Base-by-base conservation (phyloP, 768 basidiomycete species). In the Mycena alexandri region DNA sequence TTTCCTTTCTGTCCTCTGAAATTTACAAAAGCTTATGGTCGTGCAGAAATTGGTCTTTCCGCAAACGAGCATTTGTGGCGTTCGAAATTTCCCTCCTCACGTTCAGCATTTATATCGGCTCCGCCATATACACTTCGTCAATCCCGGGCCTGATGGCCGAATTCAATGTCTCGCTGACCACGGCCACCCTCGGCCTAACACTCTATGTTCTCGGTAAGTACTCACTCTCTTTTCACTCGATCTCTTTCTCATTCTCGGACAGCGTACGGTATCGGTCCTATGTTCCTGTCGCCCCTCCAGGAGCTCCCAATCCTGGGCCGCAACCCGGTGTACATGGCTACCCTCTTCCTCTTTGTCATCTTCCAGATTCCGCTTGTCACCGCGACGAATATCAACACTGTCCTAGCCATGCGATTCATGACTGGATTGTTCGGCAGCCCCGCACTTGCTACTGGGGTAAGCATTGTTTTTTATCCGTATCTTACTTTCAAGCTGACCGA, bases 351-450 rank as follows among this genome's bases (percentile, higher is more conserved):
- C 50, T 79, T 78, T 67, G 75, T 78, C 60, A 59, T 76, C 9
- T 70, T 80, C 57, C 78, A 80, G 67, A 73, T 80, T 5, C 79
- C 79, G 5, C 77, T 75, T 2, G 74, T 76, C 46, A 72, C 76
- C 10, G 73, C 77, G 5, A 72, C 70, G 25, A 79, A 77, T 59
- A 71, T 78, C 34, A 72, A 65, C 43, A 75, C 75, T 60, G 61
- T 79, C 41, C 74, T 79, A 42, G 75, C 74, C 22, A 73, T 78
- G 63, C 74, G 79, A 19, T 79, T 80, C 71, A 64, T 79, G 22
- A 75, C 79, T 3, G 79, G 79, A 7, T 77, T 78, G 55, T 69
- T 77, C 19, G 78, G 78, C 6, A 75, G 73, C 11, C 78, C 79
- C 16, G 72, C 77, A 16, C 75, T 80, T 22, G 79, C 77, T 0